Base-by-base conservation (phyloP, 2,329 filamentous ascomycete genomes). In the Teratosphaeria epicoccoides region DNA sequence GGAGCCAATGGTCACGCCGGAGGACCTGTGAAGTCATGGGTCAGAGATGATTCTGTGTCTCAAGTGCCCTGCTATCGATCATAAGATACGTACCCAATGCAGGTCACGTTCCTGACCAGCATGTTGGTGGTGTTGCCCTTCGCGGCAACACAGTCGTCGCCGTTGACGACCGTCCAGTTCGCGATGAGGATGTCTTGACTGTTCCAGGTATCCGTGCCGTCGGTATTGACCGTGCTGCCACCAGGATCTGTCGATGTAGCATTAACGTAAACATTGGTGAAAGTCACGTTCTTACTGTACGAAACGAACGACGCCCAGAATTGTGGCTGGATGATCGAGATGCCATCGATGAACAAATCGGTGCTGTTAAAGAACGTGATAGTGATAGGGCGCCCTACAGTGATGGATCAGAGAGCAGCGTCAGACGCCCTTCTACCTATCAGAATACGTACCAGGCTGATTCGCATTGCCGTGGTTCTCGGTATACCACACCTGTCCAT, bases 51-150 rank as follows among this genome's bases (percentile, higher is more conserved):
- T 3, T 66, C 68, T 28, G 81, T 68, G 50, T 74, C 71, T 58
- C 77, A 70, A 10, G 82, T 69, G 11, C 68, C 71, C 57, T 82
- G 76, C 50, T 69, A 75, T 2, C 63, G 57, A 10, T 77, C 77
- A 24, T 71, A 70, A 53, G 72, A 6, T 7, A n/a, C n/a, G n/a
- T n/a, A n/a, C n/a, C 33, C 33, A 17, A 20, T 70, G 61, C 80
- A 79, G 3, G 67, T 68, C 47, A 67, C 73, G 60, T 81, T 71
- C 9, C 23, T 11, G 6, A 54, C 44, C 24, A 23, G 22, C 22
- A 82, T 76, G 55, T 81, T 76, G 17, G 73, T 79, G 43, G 71
- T 76, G 59, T 82, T 82, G 25, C 70, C 73, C 61, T 82, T 82
- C 44, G 74, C 59, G 0, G 75, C 72, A 49, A 82, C 76, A 54